These are phyloP conservation scores for Haematococcus sp. DNA, from an alignment of 139 green algal genomes.

Conservation along the genomic window DNA sequence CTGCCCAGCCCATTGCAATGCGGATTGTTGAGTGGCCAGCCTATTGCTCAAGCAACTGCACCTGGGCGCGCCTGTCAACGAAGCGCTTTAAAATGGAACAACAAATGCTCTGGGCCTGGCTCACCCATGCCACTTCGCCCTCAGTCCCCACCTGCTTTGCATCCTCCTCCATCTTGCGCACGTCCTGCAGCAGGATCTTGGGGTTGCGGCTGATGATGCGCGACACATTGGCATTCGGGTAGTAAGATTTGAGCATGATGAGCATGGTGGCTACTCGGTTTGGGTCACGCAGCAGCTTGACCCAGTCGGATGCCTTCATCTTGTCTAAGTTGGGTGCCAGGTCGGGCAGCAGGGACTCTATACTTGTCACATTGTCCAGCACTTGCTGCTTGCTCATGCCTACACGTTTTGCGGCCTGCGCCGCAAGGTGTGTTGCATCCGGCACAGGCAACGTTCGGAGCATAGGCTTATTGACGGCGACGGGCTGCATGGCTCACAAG, in stretches of 20 bases:
- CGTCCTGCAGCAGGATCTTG: conserved; percentile 6
- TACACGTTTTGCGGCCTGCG: conserved; percentile 5
- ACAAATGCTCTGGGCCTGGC: too few relatives aligned
- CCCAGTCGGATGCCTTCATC: conserved; percentile 9
- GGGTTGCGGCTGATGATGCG: conserved; percentile 1
- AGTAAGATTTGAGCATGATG: conserved; percentile 1
- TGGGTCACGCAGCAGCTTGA: not conserved
- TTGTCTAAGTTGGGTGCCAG: conserved; percentile 9
- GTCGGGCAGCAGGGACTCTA: conserved; percentile 23
- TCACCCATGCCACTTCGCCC: too few relatives aligned
- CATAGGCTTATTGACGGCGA: too few relatives aligned
- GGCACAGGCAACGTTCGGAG: too few relatives aligned
- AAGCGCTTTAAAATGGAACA: too few relatives aligned
- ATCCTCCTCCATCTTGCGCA: not conserved
- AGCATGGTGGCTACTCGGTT: not conserved
- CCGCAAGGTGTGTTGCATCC: too few relatives aligned
- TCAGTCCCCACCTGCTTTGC: not conserved
- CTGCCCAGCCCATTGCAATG: not conserved
- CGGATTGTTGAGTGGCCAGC: too few relatives aligned
- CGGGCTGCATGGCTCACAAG: too few relatives aligned
- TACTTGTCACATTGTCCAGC: not conserved
- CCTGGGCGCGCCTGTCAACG: too few relatives aligned
- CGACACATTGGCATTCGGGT: conserved; percentile 1
- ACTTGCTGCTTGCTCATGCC: not conserved
- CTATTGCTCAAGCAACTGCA: too few relatives aligned